A percentile compares a stretch with the other conserved stretches of the same genome.
Conservation (phyloP, 495 filamentous ascomycete genomes). For the Penicillium crystallinum region DNA sequence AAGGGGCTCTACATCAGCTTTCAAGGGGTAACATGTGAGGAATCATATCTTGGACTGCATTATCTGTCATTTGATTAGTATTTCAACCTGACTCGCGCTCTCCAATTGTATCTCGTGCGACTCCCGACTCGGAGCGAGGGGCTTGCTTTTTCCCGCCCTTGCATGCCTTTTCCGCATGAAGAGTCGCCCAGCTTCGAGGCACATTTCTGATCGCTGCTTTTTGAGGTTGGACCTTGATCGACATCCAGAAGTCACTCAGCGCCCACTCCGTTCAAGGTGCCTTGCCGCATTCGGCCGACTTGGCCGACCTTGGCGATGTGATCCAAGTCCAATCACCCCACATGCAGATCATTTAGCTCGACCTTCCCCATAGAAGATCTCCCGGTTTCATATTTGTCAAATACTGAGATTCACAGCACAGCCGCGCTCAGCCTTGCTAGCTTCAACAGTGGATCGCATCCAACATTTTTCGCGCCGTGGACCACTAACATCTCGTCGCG, state of each 20-base stretch:
- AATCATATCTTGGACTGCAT: not conserved
- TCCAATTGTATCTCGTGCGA: not conserved
- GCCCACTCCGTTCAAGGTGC: not conserved
- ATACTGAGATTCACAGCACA: not conserved
- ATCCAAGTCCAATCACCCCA: not conserved
- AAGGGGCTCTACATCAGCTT: not conserved
- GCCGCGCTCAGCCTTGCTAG: not conserved
- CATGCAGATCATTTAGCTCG: not conserved
- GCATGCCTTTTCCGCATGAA: not conserved
- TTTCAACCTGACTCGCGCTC: not conserved
- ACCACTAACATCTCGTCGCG: too few species aligned
- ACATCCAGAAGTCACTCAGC: not conserved
- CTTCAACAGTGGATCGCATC: not conserved
- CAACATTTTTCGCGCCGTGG: not conserved
- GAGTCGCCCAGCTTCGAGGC: not conserved
- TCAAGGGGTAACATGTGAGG: not conserved
- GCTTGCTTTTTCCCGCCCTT: not conserved
- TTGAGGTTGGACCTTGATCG: slow-evolving; percentile 1
- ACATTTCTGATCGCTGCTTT: not conserved
- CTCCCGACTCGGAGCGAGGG: not conserved
- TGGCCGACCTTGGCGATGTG: not conserved
- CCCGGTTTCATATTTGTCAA: not conserved
- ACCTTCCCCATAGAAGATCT: not conserved
- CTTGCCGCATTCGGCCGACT: not conserved
- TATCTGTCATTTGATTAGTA: not conserved